Conservation (phyloP, 2,329 filamentous ascomycete genomes). For the Phaeosphaeria sp. region DNA sequence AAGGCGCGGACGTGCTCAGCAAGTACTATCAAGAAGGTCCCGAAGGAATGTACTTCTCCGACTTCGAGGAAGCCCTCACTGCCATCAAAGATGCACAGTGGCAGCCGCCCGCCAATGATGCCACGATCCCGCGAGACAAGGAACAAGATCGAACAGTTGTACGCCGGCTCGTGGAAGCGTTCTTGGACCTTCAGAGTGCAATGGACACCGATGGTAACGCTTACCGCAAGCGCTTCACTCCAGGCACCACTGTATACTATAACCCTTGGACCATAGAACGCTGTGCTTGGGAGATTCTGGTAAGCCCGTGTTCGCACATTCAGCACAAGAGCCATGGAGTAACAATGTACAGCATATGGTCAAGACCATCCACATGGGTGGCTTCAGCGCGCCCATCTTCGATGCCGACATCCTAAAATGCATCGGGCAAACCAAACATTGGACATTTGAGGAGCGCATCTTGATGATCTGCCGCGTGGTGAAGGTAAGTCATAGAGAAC, state of each 20-base stretch:
- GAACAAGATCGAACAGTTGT: conserved; percentile 8
- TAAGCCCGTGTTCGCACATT: neutral
- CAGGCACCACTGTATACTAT: conserved; percentile 6
- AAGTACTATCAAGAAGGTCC: neutral
- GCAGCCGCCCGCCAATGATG: conserved; percentile 8
- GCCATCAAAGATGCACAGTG: conserved; percentile 7
- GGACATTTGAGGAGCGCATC: conserved; percentile 18
- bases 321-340: neutral
- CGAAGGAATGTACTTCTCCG: conserved; percentile 14
- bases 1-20: conserved; percentile 7
- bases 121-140: conserved; percentile 10
- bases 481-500: conserved; percentile 3
- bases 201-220: conserved; percentile 11
- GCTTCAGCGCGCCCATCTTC: conserved; percentile 15
- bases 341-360: neutral
- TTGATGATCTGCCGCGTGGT: conserved; percentile 14
- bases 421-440: conserved; percentile 16
- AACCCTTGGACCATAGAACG: conserved; percentile 17
- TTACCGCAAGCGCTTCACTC: conserved; percentile 18
- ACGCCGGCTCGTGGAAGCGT: conserved; percentile 6
- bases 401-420: conserved; percentile 11
- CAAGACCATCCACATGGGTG: conserved; percentile 12
- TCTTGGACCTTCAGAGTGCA: conserved; percentile 9
- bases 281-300: conserved; percentile 18
- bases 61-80: conserved; percentile 4